These are phyloP conservation scores for Pezicula carpinea DNA, from an alignment of 2,329 filamentous ascomycete species.

Conservation along the genomic window DNA sequence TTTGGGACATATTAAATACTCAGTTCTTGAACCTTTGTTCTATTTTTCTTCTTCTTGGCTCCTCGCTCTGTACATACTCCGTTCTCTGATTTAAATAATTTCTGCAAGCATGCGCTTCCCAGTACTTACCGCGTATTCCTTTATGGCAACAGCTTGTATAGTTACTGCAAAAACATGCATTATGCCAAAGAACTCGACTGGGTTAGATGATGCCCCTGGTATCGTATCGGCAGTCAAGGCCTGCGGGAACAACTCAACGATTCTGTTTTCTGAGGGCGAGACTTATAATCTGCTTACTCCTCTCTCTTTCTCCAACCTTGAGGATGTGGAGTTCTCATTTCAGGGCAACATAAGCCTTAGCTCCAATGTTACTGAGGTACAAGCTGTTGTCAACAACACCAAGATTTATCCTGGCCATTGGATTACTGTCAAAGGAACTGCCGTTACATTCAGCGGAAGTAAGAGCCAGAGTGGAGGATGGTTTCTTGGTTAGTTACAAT, in stretches of 20 bases:
- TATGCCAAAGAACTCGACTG: neutral
- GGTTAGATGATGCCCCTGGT: neutral
- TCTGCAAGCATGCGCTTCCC: neutral
- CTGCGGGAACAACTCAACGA: conserved; percentile 11
- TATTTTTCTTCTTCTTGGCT: no score
- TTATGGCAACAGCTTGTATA: no score
- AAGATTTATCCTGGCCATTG: conserved; percentile 19
- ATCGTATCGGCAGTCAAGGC: conserved; percentile 8
- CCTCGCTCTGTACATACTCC: no score
- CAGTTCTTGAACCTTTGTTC: no score
- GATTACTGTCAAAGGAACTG: conserved; percentile 18
- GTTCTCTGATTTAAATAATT: no score
- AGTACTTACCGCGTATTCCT: neutral
- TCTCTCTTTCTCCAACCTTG: conserved; percentile 11
- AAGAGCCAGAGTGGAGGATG: conserved; percentile 8
- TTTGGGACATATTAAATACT: no score
- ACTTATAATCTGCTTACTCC: conserved; percentile 20
- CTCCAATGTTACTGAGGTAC: conserved; percentile 14
- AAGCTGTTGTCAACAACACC: conserved; percentile 14
- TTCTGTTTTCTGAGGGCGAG: conserved; percentile 12
- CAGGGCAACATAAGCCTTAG: conserved; percentile 17
- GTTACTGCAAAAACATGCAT: neutral
- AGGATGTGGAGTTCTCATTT: conserved; percentile 16
- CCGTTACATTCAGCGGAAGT: conserved; percentile 7
- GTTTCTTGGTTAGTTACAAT: conserved; percentile 11